A percentile compares a stretch with the other conserved stretches of the same genome.
Evolutionary conservation across 2,329 filamentous ascomycete genomes (phyloP).

Genomic region (Fusarium palustre): DNA sequence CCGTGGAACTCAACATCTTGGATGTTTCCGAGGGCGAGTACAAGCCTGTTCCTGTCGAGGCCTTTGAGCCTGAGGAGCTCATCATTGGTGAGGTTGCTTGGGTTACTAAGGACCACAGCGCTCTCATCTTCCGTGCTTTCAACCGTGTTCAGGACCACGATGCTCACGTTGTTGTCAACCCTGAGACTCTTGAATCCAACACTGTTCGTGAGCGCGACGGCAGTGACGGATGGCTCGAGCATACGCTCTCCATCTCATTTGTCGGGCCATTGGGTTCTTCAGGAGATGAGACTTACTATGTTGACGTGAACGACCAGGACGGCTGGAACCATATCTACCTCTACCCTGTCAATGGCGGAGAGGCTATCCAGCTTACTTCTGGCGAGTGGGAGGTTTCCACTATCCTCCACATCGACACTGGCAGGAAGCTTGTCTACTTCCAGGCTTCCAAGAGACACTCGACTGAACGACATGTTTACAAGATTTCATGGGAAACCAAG

Average conservation of each 20-base stretch:
- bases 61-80: conserved; percentile 69
- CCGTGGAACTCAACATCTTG: conserved; percentile 70
- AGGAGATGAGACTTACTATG: conserved; percentile 63
- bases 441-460: conserved; percentile 73
- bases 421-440: conserved; percentile 70
- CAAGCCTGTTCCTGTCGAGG: conserved; percentile 63
- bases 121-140: conserved; percentile 72
- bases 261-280: conserved; percentile 59
- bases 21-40: conserved; percentile 61
- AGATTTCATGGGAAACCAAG: conserved; percentile 67
- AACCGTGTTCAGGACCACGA: conserved; percentile 76
- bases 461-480: conserved; percentile 76
- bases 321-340: conserved; percentile 79
- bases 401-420: conserved; percentile 69
- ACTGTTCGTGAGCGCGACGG: conserved; percentile 69
- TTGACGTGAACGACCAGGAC: conserved; percentile 74
- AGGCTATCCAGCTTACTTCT: conserved; percentile 68
- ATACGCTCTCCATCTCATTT: conserved; percentile 66
- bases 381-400: conserved; percentile 74
- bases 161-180: conserved; percentile 70
- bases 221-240: conserved; percentile 71
- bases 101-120: conserved; percentile 71
- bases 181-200: conserved; percentile 58
- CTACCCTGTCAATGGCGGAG: conserved; percentile 67
- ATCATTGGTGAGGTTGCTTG: conserved; percentile 76